Evolutionary conservation across 495 filamentous ascomycete genomes (phyloP), one percentile per base, ranked within the genome.

Genomic region (Daldinia concentrica): DNA sequence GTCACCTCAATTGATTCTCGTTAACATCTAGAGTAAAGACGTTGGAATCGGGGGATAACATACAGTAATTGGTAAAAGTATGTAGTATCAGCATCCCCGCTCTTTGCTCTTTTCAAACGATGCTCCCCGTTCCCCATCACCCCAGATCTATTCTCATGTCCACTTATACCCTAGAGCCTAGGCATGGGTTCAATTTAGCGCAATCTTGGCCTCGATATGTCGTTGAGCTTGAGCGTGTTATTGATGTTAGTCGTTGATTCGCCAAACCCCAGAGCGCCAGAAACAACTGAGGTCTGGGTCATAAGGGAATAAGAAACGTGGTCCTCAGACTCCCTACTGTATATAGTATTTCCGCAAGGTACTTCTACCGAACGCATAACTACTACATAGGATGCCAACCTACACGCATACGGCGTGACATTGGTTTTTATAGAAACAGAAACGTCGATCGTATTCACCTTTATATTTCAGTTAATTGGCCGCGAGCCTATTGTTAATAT

Each of bases 41-140:
- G 11, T 48, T 22, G 56, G 48, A 45, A 14, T 32, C 36, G 61
- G 26, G 43, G 50, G 17, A 55, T 59, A 56, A 65, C 56, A 71
- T 66, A 63, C 32, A 66, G 63, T 66, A 66, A 72, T 64, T 67
- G 43, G 27, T 59, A 72, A 68, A 72, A 59, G 62, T 7, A 54
- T 27, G 61, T 61, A 50, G 61, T 58, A 71, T 57, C 50, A 15
- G 19, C 41, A 61, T 65, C 67, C 67, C 68, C 68, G 62, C 62
- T 66, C 39, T 55, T 45, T 64, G 37, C 62, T 65, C 36, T 56
- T 58, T 65, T 66, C 51, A 48, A 62, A 51, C n/a, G 29, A 26
- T 66, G 52, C 54, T 71, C 63, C 51, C 43, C 41, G 43, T 65
- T 58, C 30, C 58, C 63, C 50, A 54, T 63, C 58, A 48, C 43